Evolutionary conservation across 164 flowering plant genomes (phyloP), one percentile per base, ranked within the genome.

Genomic region (Echeveria elegans): DNA sequence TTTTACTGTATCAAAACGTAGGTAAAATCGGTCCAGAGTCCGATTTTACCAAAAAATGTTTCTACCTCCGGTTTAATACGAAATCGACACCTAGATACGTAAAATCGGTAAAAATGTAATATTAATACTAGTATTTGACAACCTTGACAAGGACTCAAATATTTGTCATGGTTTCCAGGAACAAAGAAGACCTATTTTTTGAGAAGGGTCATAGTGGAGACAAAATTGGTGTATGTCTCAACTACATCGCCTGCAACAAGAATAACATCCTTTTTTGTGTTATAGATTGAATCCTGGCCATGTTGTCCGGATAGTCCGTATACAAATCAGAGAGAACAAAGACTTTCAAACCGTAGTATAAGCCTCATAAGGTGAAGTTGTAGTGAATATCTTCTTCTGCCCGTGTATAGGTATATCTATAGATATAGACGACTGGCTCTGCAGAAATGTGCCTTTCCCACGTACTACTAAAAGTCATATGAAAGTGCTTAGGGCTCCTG

Each of bases 221-320:
- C 68, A 70, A 90, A 90, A 58, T 76, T 80, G 24, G 69, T 66
- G 66, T 67, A 77, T 4, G 88, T 81, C 82, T 88, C 97, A 0
- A 92, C 84, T 5, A 90, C 90, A 82, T 87, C 97, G 70, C 95
- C 97, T 23, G 95, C 88, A 69, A 88, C 91, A 69, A 90, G 77
- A 70, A 88, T 88, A 47, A 83, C 80, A 72, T 86, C 91, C 24
- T 78, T 73, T 72, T 68, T 70, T 29, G 45, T 63, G 2, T 73
- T 29, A 88, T 69, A 58, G 73, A 23, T 67, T 79, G 73, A 18
- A 90, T 81, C 95, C 91, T 88, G 5, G 63, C 68, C 92, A 87
- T 81, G 80, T 88, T 90, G 64, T 90, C 88, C 0, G 78, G 31
- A 68, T 90, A 90, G 65, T 90, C 92, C 0, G 95, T 84, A 70